phyloP scores from a whole-genome alignment of 1,284 basidiomycete genomes.

The Neolentinus lepideus region DNA sequence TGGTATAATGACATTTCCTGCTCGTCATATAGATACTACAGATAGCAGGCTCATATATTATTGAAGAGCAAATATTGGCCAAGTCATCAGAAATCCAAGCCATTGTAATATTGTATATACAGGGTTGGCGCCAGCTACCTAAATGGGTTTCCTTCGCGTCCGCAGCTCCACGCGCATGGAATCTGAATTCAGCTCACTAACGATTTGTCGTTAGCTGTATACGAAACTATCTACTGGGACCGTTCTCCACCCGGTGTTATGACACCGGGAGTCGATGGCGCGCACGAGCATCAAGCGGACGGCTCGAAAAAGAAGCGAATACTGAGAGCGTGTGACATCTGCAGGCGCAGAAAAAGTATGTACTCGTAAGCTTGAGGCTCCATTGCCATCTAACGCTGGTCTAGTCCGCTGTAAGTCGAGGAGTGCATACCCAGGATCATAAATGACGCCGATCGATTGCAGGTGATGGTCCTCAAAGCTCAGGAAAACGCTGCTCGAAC shows the following conservation, averaged over 20 bases:
- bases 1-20: no score
- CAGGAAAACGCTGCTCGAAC: slow-evolving; percentile 67
- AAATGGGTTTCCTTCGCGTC: no score
- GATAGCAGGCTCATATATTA: no score
- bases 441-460: background rate
- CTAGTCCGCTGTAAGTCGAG: slow-evolving; percentile 47
- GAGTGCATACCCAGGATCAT: background rate
- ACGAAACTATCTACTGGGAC: background rate
- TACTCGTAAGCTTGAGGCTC: background rate
- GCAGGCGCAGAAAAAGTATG: slow-evolving; percentile 69
- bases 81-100: no score
- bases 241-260: slow-evolving; percentile 2
- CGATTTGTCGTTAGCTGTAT: no score
- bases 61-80: no score
- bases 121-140: no score
- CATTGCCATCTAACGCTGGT: background rate
- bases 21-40: no score
- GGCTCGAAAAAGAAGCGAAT: slow-evolving; percentile 57
- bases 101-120: no score
- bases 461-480: slow-evolving; percentile 62
- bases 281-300: slow-evolving; percentile 1
- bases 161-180: no score
- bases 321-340: slow-evolving; percentile 70
- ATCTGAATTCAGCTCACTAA: no score
- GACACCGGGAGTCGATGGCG: slow-evolving; percentile 6